Conservation (phyloP, 2,329 filamentous ascomycete genomes). For the Metarhizium rileyi region DNA sequence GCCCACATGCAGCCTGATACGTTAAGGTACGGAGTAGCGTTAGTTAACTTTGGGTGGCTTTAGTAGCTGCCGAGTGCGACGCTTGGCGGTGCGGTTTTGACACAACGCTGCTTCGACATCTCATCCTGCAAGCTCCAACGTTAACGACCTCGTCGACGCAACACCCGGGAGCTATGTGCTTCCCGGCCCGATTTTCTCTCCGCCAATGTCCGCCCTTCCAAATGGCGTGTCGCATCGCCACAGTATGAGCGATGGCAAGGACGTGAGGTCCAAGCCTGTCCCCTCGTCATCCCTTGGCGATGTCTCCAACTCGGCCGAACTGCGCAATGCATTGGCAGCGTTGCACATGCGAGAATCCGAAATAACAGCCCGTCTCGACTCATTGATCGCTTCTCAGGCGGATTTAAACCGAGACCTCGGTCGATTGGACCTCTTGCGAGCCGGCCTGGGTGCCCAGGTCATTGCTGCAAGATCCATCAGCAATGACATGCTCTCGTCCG, state of each 20-base stretch:
- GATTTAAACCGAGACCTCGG: slow-evolving; percentile 80
- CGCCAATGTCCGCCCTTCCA: slow-evolving; percentile 37
- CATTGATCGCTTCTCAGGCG: slow-evolving; percentile 71
- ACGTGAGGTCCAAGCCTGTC: slow-evolving; percentile 16
- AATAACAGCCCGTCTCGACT: slow-evolving; percentile 65
- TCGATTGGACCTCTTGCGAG: slow-evolving; percentile 80
- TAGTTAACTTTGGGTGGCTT: too few species aligned
- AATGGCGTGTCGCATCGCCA: slow-evolving; percentile 32
- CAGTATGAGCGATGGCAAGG: slow-evolving; percentile 20
- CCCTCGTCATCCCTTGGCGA: slow-evolving; percentile 44
- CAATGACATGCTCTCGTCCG: slow-evolving; percentile 82
- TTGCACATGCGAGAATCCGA: slow-evolving; percentile 67
- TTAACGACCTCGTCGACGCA: background rate
- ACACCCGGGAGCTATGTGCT: slow-evolving; percentile 32
- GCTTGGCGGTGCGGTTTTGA: too few species aligned
- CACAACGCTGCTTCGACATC: background rate
- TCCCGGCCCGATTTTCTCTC: slow-evolving; percentile 24
- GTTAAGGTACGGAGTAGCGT: too few species aligned
- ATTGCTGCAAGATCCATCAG: slow-evolving; percentile 74
- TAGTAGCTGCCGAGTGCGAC: too few species aligned
- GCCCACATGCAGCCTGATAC: too few species aligned
- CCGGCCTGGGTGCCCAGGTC: slow-evolving; percentile 77
- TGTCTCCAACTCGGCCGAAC: slow-evolving; percentile 66
- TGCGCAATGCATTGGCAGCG: slow-evolving; percentile 65
- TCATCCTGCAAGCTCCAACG: background rate